Base-by-base conservation (phyloP, 768 basidiomycete species). In the Tricholoma hemisulphureum region DNA sequence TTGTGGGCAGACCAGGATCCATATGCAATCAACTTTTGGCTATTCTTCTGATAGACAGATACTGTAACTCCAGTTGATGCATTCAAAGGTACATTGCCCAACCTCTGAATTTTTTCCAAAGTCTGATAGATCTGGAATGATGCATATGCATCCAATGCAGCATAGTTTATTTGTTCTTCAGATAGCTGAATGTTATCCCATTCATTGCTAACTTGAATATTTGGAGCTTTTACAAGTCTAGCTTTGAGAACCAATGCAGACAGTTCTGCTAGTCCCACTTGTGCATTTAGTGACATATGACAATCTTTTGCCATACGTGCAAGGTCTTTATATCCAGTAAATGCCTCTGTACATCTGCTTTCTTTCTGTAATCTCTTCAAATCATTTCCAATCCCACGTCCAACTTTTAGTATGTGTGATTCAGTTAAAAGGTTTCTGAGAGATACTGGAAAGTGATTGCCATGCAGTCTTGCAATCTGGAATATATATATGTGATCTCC, bases 231-330 rank as follows among this genome's bases (percentile, higher is more conserved):
- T 41, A 13, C 29, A 28, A 75, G 57, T 58, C 59, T 29, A 35
- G 55, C 56, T 0, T 58, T 45, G 2, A 76, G 65, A 23, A 74
- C 62, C 1, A 29, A 16, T 20, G 69, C 73, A 43, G 56, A 66
- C 1, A 75, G 60, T 45, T 76, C 73, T 1, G 67, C 61, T n/a
- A 76, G 65, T 16, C 72, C 53, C 18, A 60, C 52, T 31, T 57
- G 58, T 5, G 67, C 66, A 57, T 56, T 59, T 1, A 53, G 34
- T 1, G 64, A 50, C 8, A 67, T 20, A 6, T 59, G 51, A 4
- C 64, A 58, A 4, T 69, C 65, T 51, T 75, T 74, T 2, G 72
- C 70, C 46, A 65, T 52, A 2, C 52, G 51, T 4, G 64, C 71
- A 53, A 75, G 64, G 37, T 74, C 67, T 39, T 73, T 20, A 8